Evolutionary conservation across 164 flowering plant genomes (phyloP).

Genomic region (Berberis vulgaris): DNA sequence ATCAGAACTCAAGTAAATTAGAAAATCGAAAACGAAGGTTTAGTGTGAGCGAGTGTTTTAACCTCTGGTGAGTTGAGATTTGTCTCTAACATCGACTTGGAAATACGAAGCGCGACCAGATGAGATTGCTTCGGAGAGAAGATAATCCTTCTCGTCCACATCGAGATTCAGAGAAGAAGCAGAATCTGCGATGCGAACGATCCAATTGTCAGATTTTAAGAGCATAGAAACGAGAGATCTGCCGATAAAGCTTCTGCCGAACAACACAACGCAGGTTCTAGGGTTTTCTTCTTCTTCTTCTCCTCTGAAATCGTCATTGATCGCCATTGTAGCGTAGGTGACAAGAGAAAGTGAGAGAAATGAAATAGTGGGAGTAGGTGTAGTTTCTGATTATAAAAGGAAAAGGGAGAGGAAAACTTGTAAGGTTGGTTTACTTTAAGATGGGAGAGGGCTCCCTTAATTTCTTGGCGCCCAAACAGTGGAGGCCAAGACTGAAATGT

Average conservation of each 20-base stretch:
- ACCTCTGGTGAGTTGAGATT: slow-evolving; percentile 42
- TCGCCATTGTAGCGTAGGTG: slow-evolving; percentile 20
- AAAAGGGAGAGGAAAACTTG: no score
- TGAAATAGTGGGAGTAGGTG: no score
- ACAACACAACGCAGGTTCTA: slow-evolving; percentile 67
- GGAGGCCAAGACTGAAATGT: no score
- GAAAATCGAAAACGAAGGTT: no score
- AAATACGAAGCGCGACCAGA: slow-evolving; percentile 55
- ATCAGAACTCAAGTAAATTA: no score
- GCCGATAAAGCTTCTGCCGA: slow-evolving; percentile 65
- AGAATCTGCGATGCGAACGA: slow-evolving; percentile 78
- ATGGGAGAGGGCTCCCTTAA: no score
- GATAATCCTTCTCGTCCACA: slow-evolving; percentile 26
- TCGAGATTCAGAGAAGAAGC: slow-evolving; percentile 29
- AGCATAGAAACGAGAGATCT: slow-evolving; percentile 52
- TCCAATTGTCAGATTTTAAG: slow-evolving; percentile 51
- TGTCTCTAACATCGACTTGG: slow-evolving; percentile 51
- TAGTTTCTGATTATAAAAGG: no score
- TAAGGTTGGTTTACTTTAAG: no score
- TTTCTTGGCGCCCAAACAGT: no score
- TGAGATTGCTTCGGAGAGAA: slow-evolving; percentile 46
- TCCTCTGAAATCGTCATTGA: slow-evolving; percentile 13
- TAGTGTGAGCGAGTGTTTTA: no score
- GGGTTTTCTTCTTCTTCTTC: slow-evolving; percentile 24
- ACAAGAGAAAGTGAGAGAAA: neutral